A percentile compares a stretch with the other conserved stretches of the same genome.
phyloP scores from a whole-genome alignment of 805 yeast species.

The Kazachstania kunashirensis region DNA sequence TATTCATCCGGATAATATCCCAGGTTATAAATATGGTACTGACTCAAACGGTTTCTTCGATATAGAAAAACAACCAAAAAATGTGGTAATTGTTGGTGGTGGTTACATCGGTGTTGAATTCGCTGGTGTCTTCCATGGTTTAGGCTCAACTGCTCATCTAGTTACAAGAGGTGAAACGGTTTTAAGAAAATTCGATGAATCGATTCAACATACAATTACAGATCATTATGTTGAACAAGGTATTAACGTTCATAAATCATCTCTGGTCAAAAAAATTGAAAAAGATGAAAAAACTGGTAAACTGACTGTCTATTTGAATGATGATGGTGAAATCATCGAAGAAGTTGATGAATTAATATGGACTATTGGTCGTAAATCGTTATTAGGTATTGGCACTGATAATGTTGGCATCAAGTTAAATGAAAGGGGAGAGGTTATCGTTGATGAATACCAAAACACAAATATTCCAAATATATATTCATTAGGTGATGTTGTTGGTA shows the following conservation, averaged over 20 bases:
- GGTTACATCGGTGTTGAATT: constrained; percentile 96
- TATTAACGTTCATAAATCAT: constrained; percentile 62
- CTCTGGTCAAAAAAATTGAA: constrained; percentile 42
- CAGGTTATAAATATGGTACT: constrained; percentile 76
- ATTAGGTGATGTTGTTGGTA: constrained; percentile 90
- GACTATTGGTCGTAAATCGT: constrained; percentile 88
- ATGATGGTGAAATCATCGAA: constrained; percentile 33
- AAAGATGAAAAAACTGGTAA: constrained; percentile 39
- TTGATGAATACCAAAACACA: constrained; percentile 84
- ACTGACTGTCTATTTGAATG: constrained; percentile 38
- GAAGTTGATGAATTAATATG: constrained; percentile 82
- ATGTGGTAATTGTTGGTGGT: constrained; percentile 93
- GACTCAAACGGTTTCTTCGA: constrained; percentile 88
- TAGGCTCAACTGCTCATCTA: constrained; percentile 79
- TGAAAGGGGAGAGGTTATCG: constrained; percentile 53
- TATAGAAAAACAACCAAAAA: constrained; percentile 73
- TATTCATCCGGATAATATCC: constrained; percentile 50
- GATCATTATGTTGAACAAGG: constrained; percentile 75
- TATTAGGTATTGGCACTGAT: constrained; percentile 65
- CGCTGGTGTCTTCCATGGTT: constrained; percentile 85
- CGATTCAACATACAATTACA: constrained; percentile 71
- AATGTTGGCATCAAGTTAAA: constrained; percentile 61
- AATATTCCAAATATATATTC: constrained; percentile 63
- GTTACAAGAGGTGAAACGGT: constrained; percentile 88
- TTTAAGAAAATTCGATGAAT: constrained; percentile 75